Evolutionary conservation across 495 filamentous ascomycete species (phyloP), one percentile per base, ranked within the genome.

Genomic region (Penicillium argentinense): DNA sequence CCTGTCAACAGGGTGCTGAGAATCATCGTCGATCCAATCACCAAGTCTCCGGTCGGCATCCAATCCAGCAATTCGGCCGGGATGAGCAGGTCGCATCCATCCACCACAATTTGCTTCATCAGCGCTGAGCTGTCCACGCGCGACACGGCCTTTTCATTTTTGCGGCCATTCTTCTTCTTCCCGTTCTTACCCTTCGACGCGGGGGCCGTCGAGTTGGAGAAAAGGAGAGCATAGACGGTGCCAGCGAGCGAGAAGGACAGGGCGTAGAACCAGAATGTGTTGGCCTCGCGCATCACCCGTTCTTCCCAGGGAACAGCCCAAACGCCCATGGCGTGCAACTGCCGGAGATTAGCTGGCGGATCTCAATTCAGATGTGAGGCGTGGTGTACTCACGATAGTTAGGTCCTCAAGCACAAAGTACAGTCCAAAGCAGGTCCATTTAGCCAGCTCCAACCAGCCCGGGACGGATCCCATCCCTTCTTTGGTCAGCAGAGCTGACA

Each of bases 221-320:
- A 60, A 3, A 66, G 43, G 9, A 70, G 47, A 0, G 37, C 39
- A 42, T 57, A 62, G 2, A 66, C 9, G 9, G 53, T 41, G 6
- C 66, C 63, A 0, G 54, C 18, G 6, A 74, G 5, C 3, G 69
- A 70, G 22, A 74, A 48, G 6, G 45, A 58, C 3, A 87, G 54
- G 0, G 74, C 72, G 45, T 81, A 79, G 42, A 85, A 79, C 84
- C 84, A 87, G 56, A 84, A 83, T 42, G 76, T 69, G 58, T 84
- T 81, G 3, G 72, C 81, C 53, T 86, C 79, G n/a, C 75, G 40
- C 34, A 65, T 52, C 2, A 71, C 49, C 0, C 39, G 33, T 9
- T 40, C 51, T 39, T 66, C 56, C 67, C 66, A 71, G 9, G 61
- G 41, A 2, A 63, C 54, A 1, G 57, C 33, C 28, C 59, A 62